Base-by-base conservation (phyloP, 345 rosid species). In the Populus euphratica region DNA sequence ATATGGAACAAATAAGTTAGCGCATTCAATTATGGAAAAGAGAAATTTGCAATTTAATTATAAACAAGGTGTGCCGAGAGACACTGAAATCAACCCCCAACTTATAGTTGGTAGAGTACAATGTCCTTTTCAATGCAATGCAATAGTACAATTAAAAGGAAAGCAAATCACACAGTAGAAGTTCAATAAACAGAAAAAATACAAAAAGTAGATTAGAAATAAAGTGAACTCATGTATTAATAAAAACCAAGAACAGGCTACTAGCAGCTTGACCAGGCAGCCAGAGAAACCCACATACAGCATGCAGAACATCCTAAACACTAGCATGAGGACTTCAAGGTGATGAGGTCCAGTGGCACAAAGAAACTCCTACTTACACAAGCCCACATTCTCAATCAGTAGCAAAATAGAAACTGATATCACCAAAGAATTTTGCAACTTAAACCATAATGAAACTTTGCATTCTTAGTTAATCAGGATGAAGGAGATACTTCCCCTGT, bases 1-100 rank as follows among this genome's bases (percentile, higher is more conserved):
- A 77, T 54, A 81, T 36, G 33, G 76, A 54, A 79, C 33, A 21
- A 49, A 85, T 75, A 78, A 81, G 83, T 74, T 29, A 44, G 33
- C 20, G 38, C 23, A 64, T 44, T 33, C 25, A 66, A 25, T 69
- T 29, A 73, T 77, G 62, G 52, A 44, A 44, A 77, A 71, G 72
- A 70, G 25, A 63, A 62, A 70, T 21, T 54, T 59, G 54, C 68
- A 72, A 63, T 49, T 50, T 52, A 72, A 77, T 31, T 41, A 64
- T 72, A 63, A 76, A 47, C 69, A 71, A 65, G 61, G 67, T 25
- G 44, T 2, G 13, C 44, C 14, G 3, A 41, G 2, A 10, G 44
- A 41, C 13, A 41, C 44, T 41, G 44, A 41, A 41, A 41, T 41
- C 44, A 41, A 10, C 44, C 44, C 13, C 44, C 13, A 3, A 11